phyloP scores from a whole-genome alignment of 192 early-diverging fungal species.

The Coemansia sp. region DNA sequence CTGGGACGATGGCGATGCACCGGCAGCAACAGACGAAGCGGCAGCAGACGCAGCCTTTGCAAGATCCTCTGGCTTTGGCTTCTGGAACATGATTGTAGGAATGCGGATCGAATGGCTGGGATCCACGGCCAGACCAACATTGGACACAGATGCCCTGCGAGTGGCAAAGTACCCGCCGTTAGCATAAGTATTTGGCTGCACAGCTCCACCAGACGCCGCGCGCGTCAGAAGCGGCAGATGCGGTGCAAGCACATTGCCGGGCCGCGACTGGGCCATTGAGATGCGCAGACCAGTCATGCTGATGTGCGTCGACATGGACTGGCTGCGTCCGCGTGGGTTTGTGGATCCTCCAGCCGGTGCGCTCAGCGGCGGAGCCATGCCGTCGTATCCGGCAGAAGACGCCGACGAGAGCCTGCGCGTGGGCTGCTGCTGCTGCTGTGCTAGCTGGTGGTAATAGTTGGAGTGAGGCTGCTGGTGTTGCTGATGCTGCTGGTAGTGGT shows the following conservation, averaged over 20 bases:
- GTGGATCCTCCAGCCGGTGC: neutral
- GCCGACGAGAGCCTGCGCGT: slow-evolving; percentile 13
- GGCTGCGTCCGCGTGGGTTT: slow-evolving; percentile 34
- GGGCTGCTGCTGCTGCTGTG: neutral
- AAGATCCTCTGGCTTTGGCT: slow-evolving; percentile 10
- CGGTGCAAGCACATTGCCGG: slow-evolving; percentile 39
- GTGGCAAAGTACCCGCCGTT: slow-evolving; percentile 50
- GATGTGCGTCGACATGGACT: slow-evolving; percentile 26
- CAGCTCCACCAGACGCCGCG: neutral
- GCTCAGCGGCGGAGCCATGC: neutral
- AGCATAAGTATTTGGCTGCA: slow-evolving; percentile 24
- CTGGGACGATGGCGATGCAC: slow-evolving; percentile 6
- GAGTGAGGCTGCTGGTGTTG: neutral
- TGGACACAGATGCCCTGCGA: slow-evolving; percentile 45
- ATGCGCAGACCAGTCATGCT: slow-evolving; percentile 37
- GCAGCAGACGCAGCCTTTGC: slow-evolving; percentile 3
- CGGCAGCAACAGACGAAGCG: neutral
- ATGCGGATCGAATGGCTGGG: slow-evolving; percentile 51
- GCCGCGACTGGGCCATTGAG: slow-evolving; percentile 36
- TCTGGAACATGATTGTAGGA: slow-evolving; percentile 50
- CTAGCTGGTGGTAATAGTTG: neutral
- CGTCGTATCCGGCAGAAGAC: slow-evolving; percentile 6
- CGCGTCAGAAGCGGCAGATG: slow-evolving; percentile 22
- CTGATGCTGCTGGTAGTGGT: slow-evolving; percentile 3
- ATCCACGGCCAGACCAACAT: slow-evolving; percentile 45